Conservation (phyloP, 805 yeast species). For the Candida qinlingensis region DNA sequence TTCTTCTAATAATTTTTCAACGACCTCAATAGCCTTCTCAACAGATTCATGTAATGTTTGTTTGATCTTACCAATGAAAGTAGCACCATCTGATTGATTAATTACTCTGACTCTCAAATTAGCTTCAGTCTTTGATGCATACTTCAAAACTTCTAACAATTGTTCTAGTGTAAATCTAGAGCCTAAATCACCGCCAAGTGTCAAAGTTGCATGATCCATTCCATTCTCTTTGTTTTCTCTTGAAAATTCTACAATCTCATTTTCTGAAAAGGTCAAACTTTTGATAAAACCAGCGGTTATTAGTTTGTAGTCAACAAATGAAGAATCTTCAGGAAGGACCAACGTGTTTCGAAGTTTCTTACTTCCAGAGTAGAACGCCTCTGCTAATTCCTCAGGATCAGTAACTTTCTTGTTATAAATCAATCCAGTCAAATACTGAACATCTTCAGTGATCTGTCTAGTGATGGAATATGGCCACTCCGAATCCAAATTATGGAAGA, state of each 20-base stretch:
- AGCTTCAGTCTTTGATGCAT: conserved; percentile 20
- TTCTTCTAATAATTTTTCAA: conserved; percentile 9
- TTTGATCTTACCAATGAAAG: conserved; percentile 16
- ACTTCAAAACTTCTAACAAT: conserved; percentile 32
- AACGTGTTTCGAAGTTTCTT: conserved; percentile 39
- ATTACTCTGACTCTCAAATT: conserved; percentile 36
- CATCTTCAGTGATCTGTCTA: conserved; percentile 52
- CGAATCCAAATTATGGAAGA: conserved; percentile 44
- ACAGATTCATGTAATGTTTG: conserved; percentile 15
- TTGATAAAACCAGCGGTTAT: conserved; percentile 14
- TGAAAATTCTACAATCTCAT: conserved; percentile 21
- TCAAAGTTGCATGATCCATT: conserved; percentile 33
- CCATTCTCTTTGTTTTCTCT: conserved; percentile 7
- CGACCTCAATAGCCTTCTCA: conserved; percentile 11
- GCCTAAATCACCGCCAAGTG: conserved; percentile 57
- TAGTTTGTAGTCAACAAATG: conserved; percentile 27
- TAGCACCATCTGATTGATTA: conserved; percentile 21
- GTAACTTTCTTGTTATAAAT: conserved; percentile 23
- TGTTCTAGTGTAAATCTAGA: conserved; percentile 36
- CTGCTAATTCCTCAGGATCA: conserved; percentile 27
- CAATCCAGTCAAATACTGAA: conserved; percentile 20
- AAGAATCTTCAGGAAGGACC: conserved; percentile 44
- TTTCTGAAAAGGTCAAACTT: not conserved
- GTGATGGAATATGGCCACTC: conserved; percentile 54
- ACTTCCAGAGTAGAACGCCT: conserved; percentile 39